Conservation (phyloP, 768 basidiomycete genomes). For the Mycena maculata region DNA sequence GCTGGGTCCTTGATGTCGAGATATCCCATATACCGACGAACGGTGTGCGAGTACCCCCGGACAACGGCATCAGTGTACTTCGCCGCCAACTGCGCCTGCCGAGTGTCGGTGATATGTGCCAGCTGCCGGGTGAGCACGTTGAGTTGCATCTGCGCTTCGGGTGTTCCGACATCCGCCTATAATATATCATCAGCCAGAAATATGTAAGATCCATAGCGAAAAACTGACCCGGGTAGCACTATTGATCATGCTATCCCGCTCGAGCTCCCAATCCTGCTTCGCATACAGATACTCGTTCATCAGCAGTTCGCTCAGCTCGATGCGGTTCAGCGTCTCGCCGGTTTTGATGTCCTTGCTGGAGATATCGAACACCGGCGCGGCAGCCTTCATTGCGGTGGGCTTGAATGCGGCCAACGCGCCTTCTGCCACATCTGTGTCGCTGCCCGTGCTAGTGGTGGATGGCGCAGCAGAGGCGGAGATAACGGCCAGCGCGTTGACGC, state of each 20-base stretch:
- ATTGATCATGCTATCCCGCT: constrained; percentile 42
- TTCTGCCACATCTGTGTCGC: too few species aligned
- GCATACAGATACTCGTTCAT: constrained; percentile 44
- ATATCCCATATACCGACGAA: constrained; percentile 43
- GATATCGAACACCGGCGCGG: constrained; percentile 16
- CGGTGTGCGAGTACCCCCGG: constrained; percentile 42
- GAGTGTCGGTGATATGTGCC: constrained; percentile 41
- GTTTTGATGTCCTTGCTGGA: background rate
- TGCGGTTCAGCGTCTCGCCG: constrained; percentile 38
- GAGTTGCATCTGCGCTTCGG: constrained; percentile 26
- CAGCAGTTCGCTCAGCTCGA: constrained; percentile 42
- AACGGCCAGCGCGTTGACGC: background rate
- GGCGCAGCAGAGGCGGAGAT: too few species aligned
- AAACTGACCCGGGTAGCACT: too few species aligned
- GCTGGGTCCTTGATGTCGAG: constrained; percentile 39
- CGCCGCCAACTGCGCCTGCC: constrained; percentile 40
- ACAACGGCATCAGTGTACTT: constrained; percentile 45
- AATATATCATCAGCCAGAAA: too few species aligned
- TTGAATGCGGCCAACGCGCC: too few species aligned
- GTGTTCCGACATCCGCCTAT: constrained; percentile 7
- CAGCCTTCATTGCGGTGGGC: too few species aligned
- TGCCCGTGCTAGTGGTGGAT: too few species aligned
- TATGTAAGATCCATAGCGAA: too few species aligned
- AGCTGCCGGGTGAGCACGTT: constrained; percentile 40
- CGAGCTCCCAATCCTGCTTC: constrained; percentile 44